Evolutionary conservation across 2,329 filamentous ascomycete species (phyloP).

Genomic region (Penicillium sp.): DNA sequence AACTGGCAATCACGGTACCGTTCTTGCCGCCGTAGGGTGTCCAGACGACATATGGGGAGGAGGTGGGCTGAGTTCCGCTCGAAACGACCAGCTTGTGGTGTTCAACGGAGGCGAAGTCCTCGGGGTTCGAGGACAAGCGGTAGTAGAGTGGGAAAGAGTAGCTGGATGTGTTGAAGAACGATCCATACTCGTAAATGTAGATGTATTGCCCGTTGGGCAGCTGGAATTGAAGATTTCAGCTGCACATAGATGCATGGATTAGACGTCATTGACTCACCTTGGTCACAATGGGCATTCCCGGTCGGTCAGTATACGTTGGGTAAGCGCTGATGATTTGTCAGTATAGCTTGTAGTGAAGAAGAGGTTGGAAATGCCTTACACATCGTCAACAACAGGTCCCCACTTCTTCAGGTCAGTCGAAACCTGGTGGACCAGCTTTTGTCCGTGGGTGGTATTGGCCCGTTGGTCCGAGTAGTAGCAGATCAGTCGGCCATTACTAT

Average conservation of each 20-base stretch:
- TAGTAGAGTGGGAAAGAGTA: slow-evolving; percentile 58
- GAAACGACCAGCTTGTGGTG: slow-evolving; percentile 49
- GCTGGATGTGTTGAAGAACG: slow-evolving; percentile 34
- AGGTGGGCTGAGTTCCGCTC: slow-evolving; percentile 48
- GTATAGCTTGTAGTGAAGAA: not conserved
- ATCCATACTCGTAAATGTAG: slow-evolving; percentile 66
- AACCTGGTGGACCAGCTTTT: slow-evolving; percentile 69
- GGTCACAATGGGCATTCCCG: slow-evolving; percentile 69
- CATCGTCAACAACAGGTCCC: slow-evolving; percentile 65
- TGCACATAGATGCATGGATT: no score
- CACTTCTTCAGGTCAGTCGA: slow-evolving; percentile 63
- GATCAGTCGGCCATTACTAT: slow-evolving; percentile 59
- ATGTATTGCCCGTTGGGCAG: slow-evolving; percentile 65
- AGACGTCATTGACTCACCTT: slow-evolving; percentile 24
- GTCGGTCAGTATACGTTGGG: slow-evolving; percentile 64
- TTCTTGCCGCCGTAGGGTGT: slow-evolving; percentile 50
- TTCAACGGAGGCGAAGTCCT: slow-evolving; percentile 49
- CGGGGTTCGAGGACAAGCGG: slow-evolving; percentile 53
- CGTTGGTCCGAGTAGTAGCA: slow-evolving; percentile 74
- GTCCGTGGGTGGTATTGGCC: slow-evolving; percentile 63
- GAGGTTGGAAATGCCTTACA: slow-evolving; percentile 29
- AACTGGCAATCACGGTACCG: slow-evolving; percentile 56
- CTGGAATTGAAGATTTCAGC: slow-evolving; percentile 27
- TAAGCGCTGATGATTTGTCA: slow-evolving; percentile 43
- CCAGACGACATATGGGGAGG: slow-evolving; percentile 59